phyloP scores from a whole-genome alignment of 2,329 filamentous ascomycete species.

The Talaromyces islandicus region DNA sequence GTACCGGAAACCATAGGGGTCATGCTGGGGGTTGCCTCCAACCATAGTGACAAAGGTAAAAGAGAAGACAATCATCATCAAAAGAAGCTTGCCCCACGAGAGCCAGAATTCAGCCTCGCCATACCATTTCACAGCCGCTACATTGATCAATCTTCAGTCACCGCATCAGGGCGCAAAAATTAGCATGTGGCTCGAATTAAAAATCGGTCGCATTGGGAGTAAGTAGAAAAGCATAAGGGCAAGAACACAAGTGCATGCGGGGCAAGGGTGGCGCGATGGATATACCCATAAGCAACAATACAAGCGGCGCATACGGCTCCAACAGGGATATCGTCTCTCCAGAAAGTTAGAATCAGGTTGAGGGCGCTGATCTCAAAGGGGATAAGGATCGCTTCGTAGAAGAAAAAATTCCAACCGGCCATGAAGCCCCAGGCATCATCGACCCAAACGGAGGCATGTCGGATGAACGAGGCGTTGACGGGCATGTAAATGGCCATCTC shows the following conservation, averaged over 20 bases:
- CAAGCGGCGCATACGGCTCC: slow-evolving; percentile 60
- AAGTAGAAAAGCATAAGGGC: neutral
- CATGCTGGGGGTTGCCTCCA: slow-evolving; percentile 34
- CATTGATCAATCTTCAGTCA: slow-evolving; percentile 54
- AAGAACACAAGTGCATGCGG: neutral
- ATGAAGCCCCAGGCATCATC: slow-evolving; percentile 77
- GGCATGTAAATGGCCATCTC: slow-evolving; percentile 84
- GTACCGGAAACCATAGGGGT: slow-evolving; percentile 57
- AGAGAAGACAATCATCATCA: slow-evolving; percentile 40
- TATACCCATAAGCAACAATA: slow-evolving; percentile 53
- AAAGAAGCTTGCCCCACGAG: slow-evolving; percentile 55
- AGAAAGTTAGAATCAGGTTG: slow-evolving; percentile 1
- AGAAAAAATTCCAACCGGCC: slow-evolving; percentile 56
- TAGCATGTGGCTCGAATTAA: neutral
- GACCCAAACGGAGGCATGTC: slow-evolving; percentile 72
- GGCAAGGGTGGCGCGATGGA: slow-evolving; percentile 38
- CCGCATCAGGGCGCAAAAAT: slow-evolving; percentile 47
- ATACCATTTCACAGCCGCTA: slow-evolving; percentile 52
- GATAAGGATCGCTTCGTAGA: slow-evolving; percentile 4
- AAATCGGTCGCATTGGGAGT: neutral
- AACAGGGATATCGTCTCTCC: slow-evolving; percentile 24
- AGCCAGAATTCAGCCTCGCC: slow-evolving; percentile 60
- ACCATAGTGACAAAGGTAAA: slow-evolving; percentile 13
- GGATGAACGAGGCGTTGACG: slow-evolving; percentile 71
- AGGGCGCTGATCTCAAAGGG: slow-evolving; percentile 10